Conservation (phyloP, 306 rosid species). For the Begonia fuchsioides region DNA sequence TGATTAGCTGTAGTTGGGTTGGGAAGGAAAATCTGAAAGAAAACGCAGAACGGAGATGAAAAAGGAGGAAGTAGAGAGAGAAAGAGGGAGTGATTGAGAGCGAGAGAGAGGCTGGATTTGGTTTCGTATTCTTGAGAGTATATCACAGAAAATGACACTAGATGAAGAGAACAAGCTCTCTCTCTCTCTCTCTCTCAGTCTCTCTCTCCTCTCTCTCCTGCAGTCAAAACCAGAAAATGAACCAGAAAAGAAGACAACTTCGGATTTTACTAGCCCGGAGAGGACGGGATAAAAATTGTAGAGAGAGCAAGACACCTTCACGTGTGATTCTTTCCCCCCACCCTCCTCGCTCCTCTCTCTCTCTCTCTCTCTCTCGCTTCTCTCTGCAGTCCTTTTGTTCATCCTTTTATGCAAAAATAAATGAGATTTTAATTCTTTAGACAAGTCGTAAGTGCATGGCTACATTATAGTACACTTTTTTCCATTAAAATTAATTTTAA, state of each 20-base stretch:
- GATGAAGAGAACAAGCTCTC: conserved; percentile 26
- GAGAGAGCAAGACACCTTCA: conserved; percentile 43
- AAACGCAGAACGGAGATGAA: conserved; percentile 2
- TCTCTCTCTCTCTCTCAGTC: conserved; percentile 6
- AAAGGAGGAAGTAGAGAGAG: conserved; percentile 8
- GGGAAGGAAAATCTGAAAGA: conserved; percentile 10
- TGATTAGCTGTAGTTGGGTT: conserved; percentile 2
- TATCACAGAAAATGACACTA: conserved; percentile 88
- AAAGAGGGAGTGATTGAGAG: conserved; percentile 12
- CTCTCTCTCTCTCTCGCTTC: conserved; percentile 5
- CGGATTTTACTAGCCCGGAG: conserved; percentile 42
- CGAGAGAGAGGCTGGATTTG: conserved; percentile 8
- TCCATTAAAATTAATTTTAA: no score
- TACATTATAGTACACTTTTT: no score
- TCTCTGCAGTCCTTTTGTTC: conserved; percentile 3
- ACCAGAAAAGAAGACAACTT: conserved; percentile 19
- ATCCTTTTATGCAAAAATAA: neutral
- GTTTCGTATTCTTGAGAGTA: conserved; percentile 5
- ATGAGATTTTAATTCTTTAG: no score
- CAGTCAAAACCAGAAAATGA: conserved; percentile 27
- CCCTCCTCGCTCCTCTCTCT: conserved; percentile 26
- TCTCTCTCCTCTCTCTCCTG: no score
- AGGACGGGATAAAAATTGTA: conserved; percentile 46
- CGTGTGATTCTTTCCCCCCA: conserved; percentile 65
- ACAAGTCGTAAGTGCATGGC: no score